A percentile compares a stretch with the other conserved stretches of the same genome.
Conservation (phyloP, 306 rosid genomes). For the Cucumis sativus region DNA sequence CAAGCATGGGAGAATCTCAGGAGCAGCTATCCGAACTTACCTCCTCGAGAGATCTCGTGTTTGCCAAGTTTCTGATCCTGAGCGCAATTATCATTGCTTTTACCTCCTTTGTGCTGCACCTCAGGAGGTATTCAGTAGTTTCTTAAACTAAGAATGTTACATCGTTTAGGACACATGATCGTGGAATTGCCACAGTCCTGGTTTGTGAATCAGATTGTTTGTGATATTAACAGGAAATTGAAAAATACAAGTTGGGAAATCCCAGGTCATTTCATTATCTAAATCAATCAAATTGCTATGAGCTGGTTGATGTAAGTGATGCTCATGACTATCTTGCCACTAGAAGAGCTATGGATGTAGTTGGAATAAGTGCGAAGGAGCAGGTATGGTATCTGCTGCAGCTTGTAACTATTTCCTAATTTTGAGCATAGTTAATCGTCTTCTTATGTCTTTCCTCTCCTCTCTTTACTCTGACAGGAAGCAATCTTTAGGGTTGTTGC, state of each 20-base stretch:
- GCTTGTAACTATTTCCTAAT: constrained; percentile 8
- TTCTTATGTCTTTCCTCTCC: constrained; percentile 17
- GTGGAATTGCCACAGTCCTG: neutral
- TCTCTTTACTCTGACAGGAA: constrained; percentile 44
- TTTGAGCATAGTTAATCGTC: constrained; percentile 8
- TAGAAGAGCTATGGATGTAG: constrained; percentile 97
- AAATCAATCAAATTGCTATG: constrained; percentile 85
- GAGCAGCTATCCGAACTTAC: constrained; percentile 96
- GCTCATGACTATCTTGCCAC: constrained; percentile 95
- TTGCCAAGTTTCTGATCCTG: constrained; percentile 96
- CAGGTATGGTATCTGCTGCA: constrained; percentile 52
- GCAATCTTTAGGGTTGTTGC: constrained; percentile 97
- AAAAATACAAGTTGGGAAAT: constrained; percentile 79
- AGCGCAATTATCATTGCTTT: constrained; percentile 97
- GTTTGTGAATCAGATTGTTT: constrained; percentile 5
- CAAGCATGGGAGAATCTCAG: constrained; percentile 94
- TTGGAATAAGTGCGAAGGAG: constrained; percentile 82
- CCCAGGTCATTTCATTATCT: constrained; percentile 92
- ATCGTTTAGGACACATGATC: neutral
- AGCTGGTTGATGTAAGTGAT: constrained; percentile 72
- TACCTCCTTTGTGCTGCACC: constrained; percentile 99
- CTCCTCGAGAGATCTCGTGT: constrained; percentile 97
- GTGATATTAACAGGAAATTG: constrained; percentile 65
- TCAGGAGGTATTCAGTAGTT: constrained; percentile 56
- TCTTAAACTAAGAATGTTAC: constrained; percentile 3